phyloP scores from a whole-genome alignment of 371 early-diverging fungal genomes.

The Blastocladiella emersonii region DNA sequence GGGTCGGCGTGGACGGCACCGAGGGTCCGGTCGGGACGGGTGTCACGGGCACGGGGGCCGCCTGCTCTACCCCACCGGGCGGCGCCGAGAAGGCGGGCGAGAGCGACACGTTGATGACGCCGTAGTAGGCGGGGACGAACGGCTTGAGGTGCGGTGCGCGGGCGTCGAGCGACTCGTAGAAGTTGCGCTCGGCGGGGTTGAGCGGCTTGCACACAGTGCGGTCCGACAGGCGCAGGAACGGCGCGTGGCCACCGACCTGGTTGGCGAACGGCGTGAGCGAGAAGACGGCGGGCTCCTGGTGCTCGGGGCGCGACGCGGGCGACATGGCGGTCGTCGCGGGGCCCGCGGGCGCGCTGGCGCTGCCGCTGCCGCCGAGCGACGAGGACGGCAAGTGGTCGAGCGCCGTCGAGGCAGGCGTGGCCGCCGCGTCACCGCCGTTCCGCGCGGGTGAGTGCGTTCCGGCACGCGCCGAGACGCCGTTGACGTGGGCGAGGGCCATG shows the following conservation, averaged over 20 bases:
- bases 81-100: conserved; percentile 15
- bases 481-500: too few relatives aligned
- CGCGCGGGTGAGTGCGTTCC: too few relatives aligned
- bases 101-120: conserved; percentile 84
- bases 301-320: not conserved
- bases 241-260: conserved; percentile 75
- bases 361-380: too few relatives aligned
- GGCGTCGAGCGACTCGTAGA: conserved; percentile 74
- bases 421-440: too few relatives aligned
- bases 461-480: too few relatives aligned
- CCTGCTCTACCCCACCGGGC: too few relatives aligned
- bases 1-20: too few relatives aligned
- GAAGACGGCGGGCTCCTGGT: conserved; percentile 9
- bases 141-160: conserved; percentile 62
- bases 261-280: conserved; percentile 50
- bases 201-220: conserved; percentile 80
- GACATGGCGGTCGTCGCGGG: too few relatives aligned
- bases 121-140: conserved; percentile 81
- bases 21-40: conserved; percentile 4
- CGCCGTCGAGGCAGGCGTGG: too few relatives aligned
- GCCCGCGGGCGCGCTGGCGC: too few relatives aligned
- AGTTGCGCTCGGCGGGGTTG: conserved; percentile 58
- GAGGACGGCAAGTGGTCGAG: too few relatives aligned
- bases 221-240: conserved; percentile 64
- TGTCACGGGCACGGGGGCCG: conserved; percentile 4